phyloP scores from a whole-genome alignment of 2,329 filamentous ascomycete species.

The Dendryphion nanum region DNA sequence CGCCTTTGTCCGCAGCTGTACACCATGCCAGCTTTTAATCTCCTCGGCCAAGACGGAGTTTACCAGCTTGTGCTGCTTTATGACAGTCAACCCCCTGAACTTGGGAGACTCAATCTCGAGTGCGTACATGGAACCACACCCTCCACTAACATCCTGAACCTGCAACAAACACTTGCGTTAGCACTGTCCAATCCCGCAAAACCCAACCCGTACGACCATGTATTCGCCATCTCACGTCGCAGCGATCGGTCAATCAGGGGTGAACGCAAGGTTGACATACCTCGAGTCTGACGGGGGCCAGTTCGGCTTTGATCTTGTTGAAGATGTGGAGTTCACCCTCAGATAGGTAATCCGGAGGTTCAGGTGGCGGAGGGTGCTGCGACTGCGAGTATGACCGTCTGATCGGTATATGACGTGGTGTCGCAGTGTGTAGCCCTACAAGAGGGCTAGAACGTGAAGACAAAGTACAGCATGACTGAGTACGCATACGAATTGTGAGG shows the following conservation, averaged over 20 bases:
- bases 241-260: not conserved
- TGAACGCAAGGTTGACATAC: constrained; percentile 28
- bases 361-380: constrained; percentile 2
- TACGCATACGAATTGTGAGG: not conserved
- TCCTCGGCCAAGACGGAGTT: constrained; percentile 72
- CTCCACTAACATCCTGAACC: constrained; percentile 78
- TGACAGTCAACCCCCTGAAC: constrained; percentile 69
- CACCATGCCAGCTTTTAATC: constrained; percentile 78
- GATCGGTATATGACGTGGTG: constrained; percentile 7
- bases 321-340: constrained; percentile 49
- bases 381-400: constrained; percentile 24
- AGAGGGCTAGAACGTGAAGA: too few relatives aligned
- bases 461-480: too few relatives aligned
- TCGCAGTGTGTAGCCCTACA: constrained; percentile 3
- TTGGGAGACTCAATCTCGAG: constrained; percentile 71
- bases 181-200: constrained; percentile 7
- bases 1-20: constrained; percentile 72
- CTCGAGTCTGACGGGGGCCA: constrained; percentile 47
- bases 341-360: constrained; percentile 47
- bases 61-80: constrained; percentile 82
- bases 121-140: constrained; percentile 85
- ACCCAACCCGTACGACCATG: too few relatives aligned
- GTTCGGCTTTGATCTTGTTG: constrained; percentile 43
- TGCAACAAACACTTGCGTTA: constrained; percentile 31
- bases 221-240: too few relatives aligned